Conservation (phyloP, 129 eudicot species). For the Lactuca saligna region DNA sequence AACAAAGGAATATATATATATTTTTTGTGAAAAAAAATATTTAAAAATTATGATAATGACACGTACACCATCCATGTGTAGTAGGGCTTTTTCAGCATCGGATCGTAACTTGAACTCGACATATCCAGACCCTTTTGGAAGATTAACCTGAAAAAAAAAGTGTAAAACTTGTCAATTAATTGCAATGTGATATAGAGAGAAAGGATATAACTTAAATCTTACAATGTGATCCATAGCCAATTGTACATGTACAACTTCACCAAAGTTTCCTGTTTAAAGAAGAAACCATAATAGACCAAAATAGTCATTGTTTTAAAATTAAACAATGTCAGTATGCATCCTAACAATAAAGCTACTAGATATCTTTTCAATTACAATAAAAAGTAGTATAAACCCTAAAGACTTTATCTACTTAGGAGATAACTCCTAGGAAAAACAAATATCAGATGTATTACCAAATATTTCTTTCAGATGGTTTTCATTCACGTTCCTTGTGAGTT, state of each 20-base stretch:
- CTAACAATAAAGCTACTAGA: too few relatives aligned
- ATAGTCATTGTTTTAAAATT: too few relatives aligned
- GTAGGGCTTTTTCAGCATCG: slow-evolving; percentile 85
- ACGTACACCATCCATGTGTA: slow-evolving; percentile 87
- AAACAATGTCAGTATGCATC: too few relatives aligned
- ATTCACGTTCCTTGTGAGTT: slow-evolving; percentile 89
- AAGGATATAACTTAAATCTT: slow-evolving; percentile 13
- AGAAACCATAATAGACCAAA: neutral
- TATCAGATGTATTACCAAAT: slow-evolving; percentile 49
- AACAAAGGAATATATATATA: neutral
- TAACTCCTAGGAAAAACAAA: too few relatives aligned
- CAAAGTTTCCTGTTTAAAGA: slow-evolving; percentile 54
- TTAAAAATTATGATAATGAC: neutral
- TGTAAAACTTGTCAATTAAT: neutral
- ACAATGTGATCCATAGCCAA: slow-evolving; percentile 79
- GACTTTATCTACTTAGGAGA: too few relatives aligned
- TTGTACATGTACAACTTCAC: slow-evolving; percentile 72
- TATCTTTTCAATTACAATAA: too few relatives aligned
- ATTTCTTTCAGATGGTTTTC: slow-evolving; percentile 91
- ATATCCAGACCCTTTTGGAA: slow-evolving; percentile 83
- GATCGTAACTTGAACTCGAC: slow-evolving; percentile 74
- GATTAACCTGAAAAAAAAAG: slow-evolving; percentile 59
- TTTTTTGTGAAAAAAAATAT: neutral
- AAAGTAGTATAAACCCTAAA: too few relatives aligned
- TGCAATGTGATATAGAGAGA: neutral